phyloP scores from a whole-genome alignment of 257 asterid species.

The Solanum piurae region DNA sequence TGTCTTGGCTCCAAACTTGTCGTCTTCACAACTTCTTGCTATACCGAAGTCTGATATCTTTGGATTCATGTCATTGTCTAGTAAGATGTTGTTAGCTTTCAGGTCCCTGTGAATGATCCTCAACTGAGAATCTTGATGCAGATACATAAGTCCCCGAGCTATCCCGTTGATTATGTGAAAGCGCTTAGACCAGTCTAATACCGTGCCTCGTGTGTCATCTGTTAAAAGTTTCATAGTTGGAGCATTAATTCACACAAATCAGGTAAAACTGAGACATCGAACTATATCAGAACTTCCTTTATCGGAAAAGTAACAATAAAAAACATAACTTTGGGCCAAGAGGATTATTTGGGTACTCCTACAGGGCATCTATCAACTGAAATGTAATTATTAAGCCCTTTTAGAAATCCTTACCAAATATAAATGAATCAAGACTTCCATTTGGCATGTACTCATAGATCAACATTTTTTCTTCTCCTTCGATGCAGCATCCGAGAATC shows the following conservation, averaged over 20 bases:
- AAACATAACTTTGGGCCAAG: not conserved
- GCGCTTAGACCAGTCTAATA: slow-evolving; percentile 18
- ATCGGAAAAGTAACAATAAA: not conserved
- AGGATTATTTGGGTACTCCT: not conserved
- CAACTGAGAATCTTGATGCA: slow-evolving; percentile 29
- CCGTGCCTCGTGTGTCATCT: slow-evolving; percentile 5
- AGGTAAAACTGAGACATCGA: not conserved
- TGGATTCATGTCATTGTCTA: slow-evolving; percentile 25
- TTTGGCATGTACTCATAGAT: slow-evolving; percentile 27
- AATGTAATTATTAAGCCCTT: not conserved
- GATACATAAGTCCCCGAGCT: slow-evolving; percentile 25
- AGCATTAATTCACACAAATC: not conserved
- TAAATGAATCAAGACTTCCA: slow-evolving; percentile 20
- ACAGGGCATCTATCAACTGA: not conserved
- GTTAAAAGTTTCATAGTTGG: not conserved
- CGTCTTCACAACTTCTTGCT: slow-evolving; percentile 18
- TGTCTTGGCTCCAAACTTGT: slow-evolving; percentile 26
- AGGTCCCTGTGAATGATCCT: slow-evolving; percentile 27
- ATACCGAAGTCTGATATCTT: slow-evolving; percentile 28
- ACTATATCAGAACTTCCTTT: not conserved
- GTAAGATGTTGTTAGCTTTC: slow-evolving; percentile 21
- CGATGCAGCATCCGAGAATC: slow-evolving; percentile 26
- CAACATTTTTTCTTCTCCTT: slow-evolving; percentile 25
- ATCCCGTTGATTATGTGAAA: slow-evolving; percentile 23
- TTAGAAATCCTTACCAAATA: slow-evolving; percentile 16